Conservation (phyloP, 306 rosid genomes). For the Glycine soja region DNA sequence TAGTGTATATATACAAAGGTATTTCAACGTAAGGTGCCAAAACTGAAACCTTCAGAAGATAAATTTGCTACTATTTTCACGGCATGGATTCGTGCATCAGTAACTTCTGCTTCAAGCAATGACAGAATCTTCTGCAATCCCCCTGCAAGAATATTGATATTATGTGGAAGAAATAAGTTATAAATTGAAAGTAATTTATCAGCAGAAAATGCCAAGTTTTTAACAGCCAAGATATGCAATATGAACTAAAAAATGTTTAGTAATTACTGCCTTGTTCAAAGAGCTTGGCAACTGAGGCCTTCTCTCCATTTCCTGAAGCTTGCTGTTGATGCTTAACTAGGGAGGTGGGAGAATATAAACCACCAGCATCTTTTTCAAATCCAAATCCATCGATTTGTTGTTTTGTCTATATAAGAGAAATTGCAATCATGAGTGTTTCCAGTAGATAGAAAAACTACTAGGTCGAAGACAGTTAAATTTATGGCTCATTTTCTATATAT, state of each 20-base stretch:
- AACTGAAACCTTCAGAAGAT: conserved; percentile 80
- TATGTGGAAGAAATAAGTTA: conserved; percentile 33
- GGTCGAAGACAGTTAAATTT: too few relatives aligned
- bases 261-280: conserved; percentile 86
- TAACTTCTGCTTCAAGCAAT: conserved; percentile 84
- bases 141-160: conserved; percentile 54
- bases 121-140: conserved; percentile 88
- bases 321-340: conserved; percentile 45
- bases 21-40: conserved; percentile 35
- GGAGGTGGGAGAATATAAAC: too few relatives aligned
- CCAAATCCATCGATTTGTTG: conserved; percentile 20
- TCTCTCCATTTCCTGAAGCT: conserved; percentile 80
- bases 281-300: conserved; percentile 92
- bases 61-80: conserved; percentile 91
- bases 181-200: conserved; percentile 10
- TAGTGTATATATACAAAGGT: not conserved
- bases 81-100: conserved; percentile 79
- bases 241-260: not conserved
- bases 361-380: too few relatives aligned
- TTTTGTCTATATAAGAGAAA: conserved; percentile 65
- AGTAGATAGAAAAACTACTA: too few relatives aligned
- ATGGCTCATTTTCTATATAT: too few relatives aligned
- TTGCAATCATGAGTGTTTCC: not conserved
- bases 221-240: too few relatives aligned
- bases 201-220: not conserved